Percentiles rank a stretch among this genome's conserved stretches.
These are phyloP conservation scores for Lycium ferocissimum DNA, from an alignment of 257 asterid genomes.

Conservation along the genomic window DNA sequence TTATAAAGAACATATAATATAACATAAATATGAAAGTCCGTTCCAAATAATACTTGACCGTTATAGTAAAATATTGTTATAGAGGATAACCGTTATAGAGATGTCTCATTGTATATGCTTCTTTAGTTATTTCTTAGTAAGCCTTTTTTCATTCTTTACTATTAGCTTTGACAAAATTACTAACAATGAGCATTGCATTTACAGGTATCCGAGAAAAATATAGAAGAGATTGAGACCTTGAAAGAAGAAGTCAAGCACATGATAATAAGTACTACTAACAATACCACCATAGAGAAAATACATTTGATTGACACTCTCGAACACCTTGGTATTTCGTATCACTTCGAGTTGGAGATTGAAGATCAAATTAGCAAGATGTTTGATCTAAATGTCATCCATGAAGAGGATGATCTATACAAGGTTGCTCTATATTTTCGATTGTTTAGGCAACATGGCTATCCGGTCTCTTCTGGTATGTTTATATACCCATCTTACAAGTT, in stretches of 20 bases:
- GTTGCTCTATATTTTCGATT: slow-evolving; percentile 25
- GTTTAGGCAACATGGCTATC: slow-evolving; percentile 35
- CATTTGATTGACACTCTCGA: slow-evolving; percentile 29
- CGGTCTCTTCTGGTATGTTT: slow-evolving; percentile 30
- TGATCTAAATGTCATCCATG: neutral
- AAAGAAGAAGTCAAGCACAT: slow-evolving; percentile 24
- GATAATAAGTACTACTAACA: neutral
- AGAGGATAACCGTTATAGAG: neutral
- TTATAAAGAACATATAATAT: no score
- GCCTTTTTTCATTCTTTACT: neutral
- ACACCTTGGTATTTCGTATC: slow-evolving; percentile 33
- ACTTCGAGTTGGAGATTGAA: slow-evolving; percentile 29
- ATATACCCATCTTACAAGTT: neutral
- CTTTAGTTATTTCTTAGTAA: neutral
- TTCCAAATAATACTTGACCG: no score
- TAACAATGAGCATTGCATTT: neutral
- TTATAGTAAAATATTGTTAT: neutral
- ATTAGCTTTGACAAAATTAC: neutral
- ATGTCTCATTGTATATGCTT: neutral
- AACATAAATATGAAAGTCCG: no score
- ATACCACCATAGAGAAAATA: neutral
- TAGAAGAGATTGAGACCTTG: slow-evolving; percentile 2
- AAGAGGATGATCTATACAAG: slow-evolving; percentile 20
- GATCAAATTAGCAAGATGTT: slow-evolving; percentile 10
- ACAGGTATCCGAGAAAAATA: neutral